Conservation (phyloP, 768 basidiomycete genomes). For the Phanerodontia chrysosporium region DNA sequence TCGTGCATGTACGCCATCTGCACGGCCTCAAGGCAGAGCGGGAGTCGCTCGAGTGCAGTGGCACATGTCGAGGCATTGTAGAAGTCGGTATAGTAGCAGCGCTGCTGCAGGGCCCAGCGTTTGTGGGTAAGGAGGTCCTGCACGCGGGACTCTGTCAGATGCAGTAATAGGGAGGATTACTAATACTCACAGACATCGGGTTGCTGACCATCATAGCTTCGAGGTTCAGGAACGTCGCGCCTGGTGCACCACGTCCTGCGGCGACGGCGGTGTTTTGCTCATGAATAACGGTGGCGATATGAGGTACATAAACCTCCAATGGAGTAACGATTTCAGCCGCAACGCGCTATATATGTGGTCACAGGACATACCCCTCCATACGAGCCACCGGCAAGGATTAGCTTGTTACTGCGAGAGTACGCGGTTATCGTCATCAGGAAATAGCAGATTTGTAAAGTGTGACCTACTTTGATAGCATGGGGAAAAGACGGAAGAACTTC, state of each 20-base stretch:
- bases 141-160: background rate
- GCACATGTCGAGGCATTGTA: conserved; percentile 29
- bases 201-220: conserved; percentile 31
- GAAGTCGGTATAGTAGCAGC: conserved; percentile 25
- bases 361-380: conserved; percentile 26
- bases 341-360: no score
- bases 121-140: conserved; percentile 27
- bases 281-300: conserved; percentile 32
- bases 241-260: conserved; percentile 11
- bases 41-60: conserved; percentile 20
- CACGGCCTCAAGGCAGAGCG: conserved; percentile 21
- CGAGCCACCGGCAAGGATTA: conserved; percentile 29
- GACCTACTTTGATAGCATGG: conserved; percentile 14
- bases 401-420: conserved; percentile 6
- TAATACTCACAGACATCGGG: conserved; percentile 15
- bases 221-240: conserved; percentile 26
- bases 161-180: background rate
- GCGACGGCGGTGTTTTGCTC: conserved; percentile 27
- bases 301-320: background rate
- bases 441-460: background rate
- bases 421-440: background rate
- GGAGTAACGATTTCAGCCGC: background rate
- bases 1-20: conserved; percentile 15
- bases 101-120: conserved; percentile 27
- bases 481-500: conserved; percentile 29